Evolutionary conservation across 179 eudicot genomes (phyloP).

Genomic region (Nepenthes alata): DNA sequence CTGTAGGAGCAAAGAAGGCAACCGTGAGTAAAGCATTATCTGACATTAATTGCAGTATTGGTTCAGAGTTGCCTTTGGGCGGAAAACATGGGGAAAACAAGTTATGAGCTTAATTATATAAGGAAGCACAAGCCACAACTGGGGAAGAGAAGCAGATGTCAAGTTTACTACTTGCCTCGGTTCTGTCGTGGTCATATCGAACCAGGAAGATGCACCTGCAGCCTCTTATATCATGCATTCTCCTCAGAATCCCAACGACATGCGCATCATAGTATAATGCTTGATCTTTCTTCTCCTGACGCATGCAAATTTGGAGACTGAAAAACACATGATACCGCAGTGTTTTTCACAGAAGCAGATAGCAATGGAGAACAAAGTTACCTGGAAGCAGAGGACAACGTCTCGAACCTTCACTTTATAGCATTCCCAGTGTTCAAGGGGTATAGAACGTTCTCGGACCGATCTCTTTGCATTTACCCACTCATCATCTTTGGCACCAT

Average conservation of each 20-base stretch:
- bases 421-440: slow-evolving; percentile 80
- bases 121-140: too few species aligned
- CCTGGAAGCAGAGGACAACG: slow-evolving; percentile 75
- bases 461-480: slow-evolving; percentile 74
- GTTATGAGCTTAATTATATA: too few species aligned
- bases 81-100: too few species aligned
- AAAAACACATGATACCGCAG: neutral
- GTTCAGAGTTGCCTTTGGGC: too few species aligned
- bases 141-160: too few species aligned
- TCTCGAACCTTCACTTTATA: slow-evolving; percentile 57
- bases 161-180: slow-evolving; percentile 33
- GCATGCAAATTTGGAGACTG: neutral
- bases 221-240: slow-evolving; percentile 41
- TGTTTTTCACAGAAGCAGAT: neutral
- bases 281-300: slow-evolving; percentile 63
- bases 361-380: slow-evolving; percentile 9
- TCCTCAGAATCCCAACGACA: slow-evolving; percentile 39
- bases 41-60: too few species aligned
- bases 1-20: neutral
- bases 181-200: slow-evolving; percentile 44
- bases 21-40: too few species aligned
- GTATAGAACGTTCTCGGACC: slow-evolving; percentile 85
- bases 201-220: slow-evolving; percentile 76
- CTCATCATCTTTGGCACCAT: slow-evolving; percentile 67
- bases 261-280: slow-evolving; percentile 69